Base-by-base conservation (phyloP, 2,329 filamentous ascomycete species). In the Alternaria ethzedia region DNA sequence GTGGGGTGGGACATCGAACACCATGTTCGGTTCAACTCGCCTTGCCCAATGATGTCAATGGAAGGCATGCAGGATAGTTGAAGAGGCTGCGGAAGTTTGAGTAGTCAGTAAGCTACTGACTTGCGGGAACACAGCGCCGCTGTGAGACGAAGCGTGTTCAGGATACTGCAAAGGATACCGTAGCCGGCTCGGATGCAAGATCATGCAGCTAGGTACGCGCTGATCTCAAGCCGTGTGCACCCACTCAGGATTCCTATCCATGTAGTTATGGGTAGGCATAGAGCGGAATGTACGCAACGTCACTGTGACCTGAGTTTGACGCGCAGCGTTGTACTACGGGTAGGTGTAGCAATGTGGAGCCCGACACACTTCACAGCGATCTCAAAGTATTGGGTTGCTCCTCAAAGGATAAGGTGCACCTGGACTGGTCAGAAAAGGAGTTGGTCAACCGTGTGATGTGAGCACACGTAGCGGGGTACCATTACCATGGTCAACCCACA, bases 181-280 rank as follows among this genome's bases (percentile, higher is more conserved):
- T 51, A 41, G 25, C 44, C 32, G 55, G 45, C 44, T n/a, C 26
- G 46, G 36, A 57, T 61, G 57, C 57, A 59, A 61, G 64, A 66
- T 66, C 23, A 61, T 64, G 64, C 54, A 57, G 49, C 61, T 64
- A 58, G 41, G 36, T 21, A 15, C 28, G 15, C 28, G 47, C 28
- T 54, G 47, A 49, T n/a, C 13, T 43, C 25, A 28, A 46, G 9
- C 25, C 30, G 41, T 43, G 17, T 30, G 32, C 17, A 17, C 17
- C 36, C 26, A 25, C 25, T 28, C 43, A 43, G 45, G 17, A 55
- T 25, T 50, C 30, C 26, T 30, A 49, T 11, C 49, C 36, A 28
- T 44, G 36, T 55, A 28, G 51, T 43, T 30, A 46, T 20, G 25
- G 26, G 13, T 26, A 30, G 47, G 17, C 13, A 41, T 25, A 21